Base-by-base conservation (phyloP, 2,329 filamentous ascomycete genomes). In the Fusarium equiseti region DNA sequence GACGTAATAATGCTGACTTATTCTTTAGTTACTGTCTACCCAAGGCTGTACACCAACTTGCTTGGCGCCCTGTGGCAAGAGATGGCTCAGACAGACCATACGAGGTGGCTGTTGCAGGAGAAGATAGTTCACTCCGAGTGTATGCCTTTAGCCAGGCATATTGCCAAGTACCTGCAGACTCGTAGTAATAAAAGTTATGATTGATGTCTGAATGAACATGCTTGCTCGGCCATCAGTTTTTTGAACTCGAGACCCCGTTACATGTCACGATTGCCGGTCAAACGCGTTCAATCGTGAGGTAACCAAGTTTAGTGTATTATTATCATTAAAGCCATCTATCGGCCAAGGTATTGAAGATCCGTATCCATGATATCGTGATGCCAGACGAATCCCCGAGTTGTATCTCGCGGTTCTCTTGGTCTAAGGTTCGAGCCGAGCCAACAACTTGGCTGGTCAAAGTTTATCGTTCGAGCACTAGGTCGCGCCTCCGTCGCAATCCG, bases 11-110 rank as follows among this genome's bases (percentile, higher is more conserved):
- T 46, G 15, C 74, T 77, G 46, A 78, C 61, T 8, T 5, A 6
- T 13, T 15, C 18, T 49, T 13, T 58, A 81, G 79, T 35, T 68
- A 78, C 42, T 73, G 65, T 50, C 86, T 92, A 2, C 89, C 90
- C 26, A 92, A 87, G 76, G 81, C 90, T 3, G 86, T 93, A 24
- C 85, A 89, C 26, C 90, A 92, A 76, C 81, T 95, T 38, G 85
- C 90, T 10, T 95, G 92, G 92, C 86, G 89, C 67, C 91, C 91
- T 8, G 68, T 73, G 3, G 48, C 53, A 5, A 64, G 65, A n/a
- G 68, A 77, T 29, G 76, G 78, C 15, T 67, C 77, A 20, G 77
- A 74, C 44, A 63, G 68, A 22, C 52, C 65, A 40, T 74, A 75
- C 42, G 82, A 86, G 69, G 75, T 89, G 27, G 87, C 86, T 7